phyloP scores from a whole-genome alignment of 306 rosid species.

The Aeschynomene evenia region DNA sequence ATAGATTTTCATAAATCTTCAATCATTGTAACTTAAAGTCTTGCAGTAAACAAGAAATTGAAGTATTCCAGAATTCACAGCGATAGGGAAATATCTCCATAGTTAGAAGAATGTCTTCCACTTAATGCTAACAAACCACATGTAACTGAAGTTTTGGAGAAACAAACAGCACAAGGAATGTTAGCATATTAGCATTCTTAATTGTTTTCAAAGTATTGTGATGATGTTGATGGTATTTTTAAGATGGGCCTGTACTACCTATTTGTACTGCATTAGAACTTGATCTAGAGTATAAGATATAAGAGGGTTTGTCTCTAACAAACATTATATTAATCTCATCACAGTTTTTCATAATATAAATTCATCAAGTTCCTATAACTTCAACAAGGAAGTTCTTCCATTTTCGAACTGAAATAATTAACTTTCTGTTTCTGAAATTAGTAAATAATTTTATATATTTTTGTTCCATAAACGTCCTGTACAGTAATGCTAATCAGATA shows the following conservation, averaged over 20 bases:
- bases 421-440: conserved; percentile 15
- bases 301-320: neutral
- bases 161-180: conserved; percentile 12
- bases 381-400: neutral
- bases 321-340: neutral
- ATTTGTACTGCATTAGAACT: neutral
- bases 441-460: conserved; percentile 1
- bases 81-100: neutral
- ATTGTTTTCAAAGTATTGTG: neutral
- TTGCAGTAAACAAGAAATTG: conserved; percentile 7
- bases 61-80: conserved; percentile 16
- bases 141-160: conserved; percentile 8
- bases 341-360: neutral
- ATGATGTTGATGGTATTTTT: neutral
- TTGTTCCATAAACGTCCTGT: conserved; percentile 11
- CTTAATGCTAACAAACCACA: conserved; percentile 7
- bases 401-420: conserved; percentile 18
- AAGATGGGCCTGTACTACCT: conserved; percentile 1
- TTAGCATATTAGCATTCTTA: neutral
- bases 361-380: neutral
- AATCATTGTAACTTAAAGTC: conserved; percentile 10
- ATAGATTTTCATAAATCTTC: conserved; percentile 9
- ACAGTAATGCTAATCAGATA: conserved; percentile 5
- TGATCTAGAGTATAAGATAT: conserved; percentile 9
- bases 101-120: neutral